These are phyloP conservation scores for Phragmites australis DNA, from an alignment of 176 grass and related monocot species.

Conservation along the genomic window DNA sequence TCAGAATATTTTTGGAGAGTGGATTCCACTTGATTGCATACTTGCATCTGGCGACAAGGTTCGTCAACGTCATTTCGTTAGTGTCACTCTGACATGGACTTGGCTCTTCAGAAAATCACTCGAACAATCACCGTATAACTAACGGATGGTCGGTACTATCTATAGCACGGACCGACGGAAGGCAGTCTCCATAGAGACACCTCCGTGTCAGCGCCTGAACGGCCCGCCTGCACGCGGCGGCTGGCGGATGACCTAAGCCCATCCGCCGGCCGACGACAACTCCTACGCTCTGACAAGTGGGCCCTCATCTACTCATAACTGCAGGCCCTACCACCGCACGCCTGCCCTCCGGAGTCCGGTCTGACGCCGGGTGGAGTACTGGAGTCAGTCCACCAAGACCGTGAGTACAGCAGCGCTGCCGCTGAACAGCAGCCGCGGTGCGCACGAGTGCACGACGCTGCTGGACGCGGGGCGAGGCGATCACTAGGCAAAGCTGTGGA, in stretches of 20 bases:
- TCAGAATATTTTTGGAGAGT: too few relatives aligned
- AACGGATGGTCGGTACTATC: too few relatives aligned
- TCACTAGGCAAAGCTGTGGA: neutral
- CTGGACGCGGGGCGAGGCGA: neutral
- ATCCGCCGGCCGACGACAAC: neutral
- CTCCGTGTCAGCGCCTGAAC: neutral
- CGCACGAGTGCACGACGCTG: too few relatives aligned
- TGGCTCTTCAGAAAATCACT: too few relatives aligned
- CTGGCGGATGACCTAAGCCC: too few relatives aligned
- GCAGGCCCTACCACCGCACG: neutral
- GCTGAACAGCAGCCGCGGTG: too few relatives aligned
- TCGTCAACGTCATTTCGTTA: too few relatives aligned
- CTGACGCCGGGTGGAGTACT: neutral
- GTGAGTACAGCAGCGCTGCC: neutral
- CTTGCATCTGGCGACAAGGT: too few relatives aligned
- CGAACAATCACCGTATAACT: neutral
- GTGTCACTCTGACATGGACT: neutral
- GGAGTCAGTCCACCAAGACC: neutral
- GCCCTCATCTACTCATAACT: neutral
- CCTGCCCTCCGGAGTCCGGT: neutral
- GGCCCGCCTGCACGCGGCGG: neutral
- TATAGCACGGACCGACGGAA: too few relatives aligned
- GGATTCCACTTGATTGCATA: too few relatives aligned
- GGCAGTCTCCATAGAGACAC: too few relatives aligned
- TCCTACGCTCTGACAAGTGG: neutral